phyloP scores from a whole-genome alignment of 257 asterid species.

The Anisodus tanguticus region DNA sequence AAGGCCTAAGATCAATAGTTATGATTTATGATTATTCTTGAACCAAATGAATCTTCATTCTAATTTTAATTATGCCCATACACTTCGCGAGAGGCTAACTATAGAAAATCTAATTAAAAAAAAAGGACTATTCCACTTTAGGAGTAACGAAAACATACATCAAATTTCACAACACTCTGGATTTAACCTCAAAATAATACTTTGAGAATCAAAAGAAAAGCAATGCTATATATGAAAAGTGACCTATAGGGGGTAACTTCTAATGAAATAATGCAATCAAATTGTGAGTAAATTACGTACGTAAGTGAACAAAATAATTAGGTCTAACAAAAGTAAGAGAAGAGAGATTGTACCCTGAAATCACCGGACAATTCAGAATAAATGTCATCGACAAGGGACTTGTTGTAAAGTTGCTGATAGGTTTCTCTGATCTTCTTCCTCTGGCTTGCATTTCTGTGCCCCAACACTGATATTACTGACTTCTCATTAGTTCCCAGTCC shows the following conservation, averaged over 20 bases:
- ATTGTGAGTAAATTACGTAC: background rate
- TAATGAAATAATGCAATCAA: background rate
- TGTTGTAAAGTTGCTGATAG: conserved; percentile 60
- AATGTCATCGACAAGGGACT: conserved; percentile 60
- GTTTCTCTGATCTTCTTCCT: conserved; percentile 65
- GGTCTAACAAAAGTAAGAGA: background rate
- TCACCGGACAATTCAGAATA: conserved; percentile 72
- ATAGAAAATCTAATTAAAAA: background rate
- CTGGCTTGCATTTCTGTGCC: conserved; percentile 65
- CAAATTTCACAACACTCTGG: background rate
- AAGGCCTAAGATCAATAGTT: background rate
- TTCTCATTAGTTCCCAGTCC: conserved; percentile 81
- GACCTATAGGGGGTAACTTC: background rate
- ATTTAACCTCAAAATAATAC: background rate
- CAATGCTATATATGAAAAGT: background rate
- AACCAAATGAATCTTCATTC: background rate
- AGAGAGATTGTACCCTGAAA: conserved; percentile 55
- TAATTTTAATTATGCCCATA: background rate
- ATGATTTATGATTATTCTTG: background rate
- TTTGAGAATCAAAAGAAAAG: background rate
- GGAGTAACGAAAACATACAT: background rate
- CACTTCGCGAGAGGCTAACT: background rate
- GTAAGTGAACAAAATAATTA: background rate
- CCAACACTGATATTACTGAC: conserved; percentile 63
- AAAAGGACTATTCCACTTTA: background rate